phyloP scores from a whole-genome alignment of 169 alveolate species.

The Cryptosporidium viatorum region DNA sequence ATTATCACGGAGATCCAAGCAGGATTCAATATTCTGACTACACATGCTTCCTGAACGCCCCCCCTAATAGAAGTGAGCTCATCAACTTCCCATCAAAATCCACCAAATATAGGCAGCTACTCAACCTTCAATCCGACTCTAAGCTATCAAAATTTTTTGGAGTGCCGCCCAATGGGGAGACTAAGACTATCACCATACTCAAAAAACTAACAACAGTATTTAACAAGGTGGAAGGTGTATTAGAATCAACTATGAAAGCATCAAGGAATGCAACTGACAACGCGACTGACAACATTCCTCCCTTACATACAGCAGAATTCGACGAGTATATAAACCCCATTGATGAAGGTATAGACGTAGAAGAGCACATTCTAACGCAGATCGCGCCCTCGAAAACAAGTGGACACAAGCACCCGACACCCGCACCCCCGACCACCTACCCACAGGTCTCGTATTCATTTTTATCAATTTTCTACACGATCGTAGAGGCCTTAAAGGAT shows the following conservation, averaged over 20 bases:
- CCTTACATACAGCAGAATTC: not conserved
- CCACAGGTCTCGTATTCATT: conserved; percentile 50
- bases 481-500: conserved; percentile 27
- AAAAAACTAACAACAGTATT: conserved; percentile 16
- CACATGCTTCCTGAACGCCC: conserved; percentile 69
- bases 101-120: conserved; percentile 18
- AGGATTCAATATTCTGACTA: conserved; percentile 46
- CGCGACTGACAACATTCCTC: too few relatives aligned
- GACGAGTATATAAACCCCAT: not conserved
- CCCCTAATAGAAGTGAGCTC: not conserved
- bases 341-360: not conserved
- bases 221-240: conserved; percentile 28
- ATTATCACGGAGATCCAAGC: conserved; percentile 56
- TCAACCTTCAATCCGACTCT: conserved; percentile 21
- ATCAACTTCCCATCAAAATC: conserved; percentile 30
- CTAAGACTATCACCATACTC: conserved; percentile 21
- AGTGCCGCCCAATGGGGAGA: conserved; percentile 15
- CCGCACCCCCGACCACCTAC: conserved; percentile 19
- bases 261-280: not conserved
- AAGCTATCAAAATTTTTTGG: conserved; percentile 23
- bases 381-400: not conserved
- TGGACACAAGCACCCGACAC: not conserved
- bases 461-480: conserved; percentile 49
- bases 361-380: not conserved
- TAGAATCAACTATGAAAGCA: conserved; percentile 23